Percentiles rank a stretch among this genome's conserved stretches.
phyloP scores from a whole-genome alignment of 163 green algal genomes.

The Scenedesmus sp. region DNA sequence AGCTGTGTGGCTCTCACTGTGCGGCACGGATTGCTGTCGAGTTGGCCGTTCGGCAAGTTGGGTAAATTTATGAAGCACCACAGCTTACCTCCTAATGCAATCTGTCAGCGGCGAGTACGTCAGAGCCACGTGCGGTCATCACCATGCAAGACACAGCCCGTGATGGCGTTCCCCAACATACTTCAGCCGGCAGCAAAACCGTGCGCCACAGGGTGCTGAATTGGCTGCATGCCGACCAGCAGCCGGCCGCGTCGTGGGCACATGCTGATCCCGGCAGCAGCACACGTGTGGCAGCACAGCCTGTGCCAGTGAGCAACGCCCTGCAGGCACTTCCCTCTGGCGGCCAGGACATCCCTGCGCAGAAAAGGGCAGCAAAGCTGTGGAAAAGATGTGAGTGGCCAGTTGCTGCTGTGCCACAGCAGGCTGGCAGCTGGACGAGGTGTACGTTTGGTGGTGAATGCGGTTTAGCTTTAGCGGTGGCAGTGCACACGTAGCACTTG shows the following conservation, averaged over 20 bases:
- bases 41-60: too few relatives aligned
- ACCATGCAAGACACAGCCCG: neutral
- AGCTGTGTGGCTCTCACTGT: neutral
- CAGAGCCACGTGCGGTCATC: neutral
- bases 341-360: neutral
- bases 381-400: constrained; percentile 32
- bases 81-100: neutral
- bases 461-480: too few relatives aligned
- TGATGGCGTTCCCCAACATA: neutral
- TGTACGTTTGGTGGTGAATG: neutral
- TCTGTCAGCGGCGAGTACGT: neutral
- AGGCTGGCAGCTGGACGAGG: neutral
- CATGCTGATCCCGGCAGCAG: neutral
- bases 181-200: neutral
- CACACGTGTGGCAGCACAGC: neutral
- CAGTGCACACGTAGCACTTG: too few relatives aligned
- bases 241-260: neutral
- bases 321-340: neutral
- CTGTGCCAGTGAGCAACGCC: neutral
- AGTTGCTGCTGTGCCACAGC: neutral
- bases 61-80: neutral
- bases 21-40: too few relatives aligned
- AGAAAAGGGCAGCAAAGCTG: neutral
- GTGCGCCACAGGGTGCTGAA: neutral
- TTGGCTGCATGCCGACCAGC: neutral